Conservation (phyloP, 352 stramenopile genomes). For the Globisporangium recalcitrans region DNA sequence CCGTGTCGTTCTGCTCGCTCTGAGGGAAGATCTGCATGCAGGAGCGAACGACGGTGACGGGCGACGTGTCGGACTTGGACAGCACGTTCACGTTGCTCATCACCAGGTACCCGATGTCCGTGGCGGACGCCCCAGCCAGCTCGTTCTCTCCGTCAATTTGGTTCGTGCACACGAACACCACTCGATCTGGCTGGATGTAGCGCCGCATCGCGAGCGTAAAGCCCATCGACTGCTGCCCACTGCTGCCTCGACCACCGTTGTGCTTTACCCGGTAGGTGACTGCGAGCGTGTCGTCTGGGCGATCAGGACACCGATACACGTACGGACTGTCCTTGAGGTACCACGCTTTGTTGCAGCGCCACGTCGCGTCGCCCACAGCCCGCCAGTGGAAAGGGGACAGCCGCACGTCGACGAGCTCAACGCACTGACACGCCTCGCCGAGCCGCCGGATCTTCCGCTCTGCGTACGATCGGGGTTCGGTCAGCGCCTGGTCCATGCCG, state of each 20-base stretch:
- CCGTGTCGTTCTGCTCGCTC: not conserved
- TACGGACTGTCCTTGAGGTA: conserved; percentile 9
- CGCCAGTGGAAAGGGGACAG: conserved; percentile 7
- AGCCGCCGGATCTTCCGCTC: conserved; percentile 4
- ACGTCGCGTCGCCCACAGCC: not conserved
- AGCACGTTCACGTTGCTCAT: not conserved
- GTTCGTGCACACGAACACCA: conserved; percentile 29
- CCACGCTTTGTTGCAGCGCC: conserved; percentile 6
- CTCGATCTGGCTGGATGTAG: conserved; percentile 20
- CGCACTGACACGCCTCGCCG: not conserved
- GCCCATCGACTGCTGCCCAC: not conserved
- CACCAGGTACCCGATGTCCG: conserved; percentile 27
- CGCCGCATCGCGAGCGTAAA: conserved; percentile 17
- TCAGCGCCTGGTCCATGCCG: conserved; percentile 9
- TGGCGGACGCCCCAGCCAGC: conserved; percentile 21
- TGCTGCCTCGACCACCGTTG: not conserved
- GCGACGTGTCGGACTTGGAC: not conserved
- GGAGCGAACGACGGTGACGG: conserved; percentile 1
- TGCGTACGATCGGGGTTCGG: conserved; percentile 8
- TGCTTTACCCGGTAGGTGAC: conserved; percentile 10
- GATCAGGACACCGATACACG: conserved; percentile 8
- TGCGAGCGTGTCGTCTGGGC: conserved; percentile 12
- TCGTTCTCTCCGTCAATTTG: conserved; percentile 29
- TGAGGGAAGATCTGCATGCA: conserved; percentile 6
- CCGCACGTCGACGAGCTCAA: conserved; percentile 10